Evolutionary conservation across 768 basidiomycete species (phyloP).

Genomic region (Russula earlei): DNA sequence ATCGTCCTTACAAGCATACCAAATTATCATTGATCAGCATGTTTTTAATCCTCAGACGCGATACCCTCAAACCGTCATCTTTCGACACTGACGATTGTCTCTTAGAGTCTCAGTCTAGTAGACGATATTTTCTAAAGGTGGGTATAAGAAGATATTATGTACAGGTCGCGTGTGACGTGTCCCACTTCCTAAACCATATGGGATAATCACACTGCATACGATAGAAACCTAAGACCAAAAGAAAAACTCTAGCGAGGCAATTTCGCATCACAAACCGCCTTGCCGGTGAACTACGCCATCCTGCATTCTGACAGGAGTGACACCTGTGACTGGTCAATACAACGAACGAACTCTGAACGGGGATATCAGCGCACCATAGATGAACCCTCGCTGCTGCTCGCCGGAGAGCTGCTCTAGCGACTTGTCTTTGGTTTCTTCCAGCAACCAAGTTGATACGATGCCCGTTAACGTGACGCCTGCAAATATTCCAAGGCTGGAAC

Average conservation of each 20-base stretch:
- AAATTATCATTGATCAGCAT: neutral
- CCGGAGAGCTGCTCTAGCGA: conserved; percentile 29
- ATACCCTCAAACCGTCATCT: neutral
- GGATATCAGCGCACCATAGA: conserved; percentile 8
- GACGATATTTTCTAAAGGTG: neutral
- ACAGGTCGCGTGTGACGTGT: neutral
- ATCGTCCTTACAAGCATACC: too few species aligned
- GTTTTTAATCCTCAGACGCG: neutral
- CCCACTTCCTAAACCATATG: neutral
- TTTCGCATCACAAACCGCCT: neutral
- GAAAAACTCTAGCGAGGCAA: neutral
- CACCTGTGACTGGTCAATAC: neutral
- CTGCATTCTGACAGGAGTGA: neutral
- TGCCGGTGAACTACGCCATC: neutral
- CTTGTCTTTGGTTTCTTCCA: conserved; percentile 33
- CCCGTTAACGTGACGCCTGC: conserved; percentile 37
- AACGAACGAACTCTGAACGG: neutral
- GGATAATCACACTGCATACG: neutral
- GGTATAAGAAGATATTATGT: neutral
- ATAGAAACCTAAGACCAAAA: neutral
- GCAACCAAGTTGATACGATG: conserved; percentile 32
- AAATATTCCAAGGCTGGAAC: conserved; percentile 32
- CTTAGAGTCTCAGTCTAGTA: neutral
- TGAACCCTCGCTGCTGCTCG: conserved; percentile 28
- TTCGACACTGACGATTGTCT: neutral